These are phyloP conservation scores for Aspergillus jensenii DNA, from an alignment of 2,329 filamentous ascomycete genomes.

Conservation along the genomic window DNA sequence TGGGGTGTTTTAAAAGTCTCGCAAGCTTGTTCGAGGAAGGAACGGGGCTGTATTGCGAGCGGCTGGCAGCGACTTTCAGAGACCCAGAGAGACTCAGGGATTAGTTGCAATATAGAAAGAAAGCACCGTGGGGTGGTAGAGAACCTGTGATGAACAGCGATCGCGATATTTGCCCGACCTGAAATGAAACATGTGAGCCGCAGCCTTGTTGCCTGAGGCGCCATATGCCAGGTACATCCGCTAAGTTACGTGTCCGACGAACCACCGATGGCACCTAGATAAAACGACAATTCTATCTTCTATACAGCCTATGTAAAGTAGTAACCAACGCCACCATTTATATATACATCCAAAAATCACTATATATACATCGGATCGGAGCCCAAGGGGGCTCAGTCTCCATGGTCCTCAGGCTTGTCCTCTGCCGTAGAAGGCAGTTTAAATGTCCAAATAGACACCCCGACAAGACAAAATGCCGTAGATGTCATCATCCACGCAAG, in stretches of 20 bases:
- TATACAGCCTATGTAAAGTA: not conserved
- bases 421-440: conserved; percentile 19
- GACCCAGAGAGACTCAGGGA: not conserved
- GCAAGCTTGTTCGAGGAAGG: not conserved
- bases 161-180: not conserved
- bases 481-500: conserved; percentile 47
- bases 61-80: not conserved
- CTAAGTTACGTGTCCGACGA: no score
- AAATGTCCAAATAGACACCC: conserved; percentile 28
- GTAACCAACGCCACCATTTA: not conserved
- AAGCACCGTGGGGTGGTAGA: not conserved
- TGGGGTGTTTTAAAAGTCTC: not conserved
- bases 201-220: conserved; percentile 10
- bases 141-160: not conserved
- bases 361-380: not conserved
- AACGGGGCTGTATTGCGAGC: not conserved
- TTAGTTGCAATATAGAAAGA: not conserved
- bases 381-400: not conserved
- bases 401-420: conserved; percentile 9
- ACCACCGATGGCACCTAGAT: no score
- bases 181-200: conserved; percentile 9
- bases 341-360: not conserved
- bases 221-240: not conserved
- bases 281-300: not conserved
- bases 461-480: conserved; percentile 33